Evolutionary conservation across 2,329 filamentous ascomycete species (phyloP), one percentile per base, ranked within the genome.

Genomic region (Dactylellina drechsleri): DNA sequence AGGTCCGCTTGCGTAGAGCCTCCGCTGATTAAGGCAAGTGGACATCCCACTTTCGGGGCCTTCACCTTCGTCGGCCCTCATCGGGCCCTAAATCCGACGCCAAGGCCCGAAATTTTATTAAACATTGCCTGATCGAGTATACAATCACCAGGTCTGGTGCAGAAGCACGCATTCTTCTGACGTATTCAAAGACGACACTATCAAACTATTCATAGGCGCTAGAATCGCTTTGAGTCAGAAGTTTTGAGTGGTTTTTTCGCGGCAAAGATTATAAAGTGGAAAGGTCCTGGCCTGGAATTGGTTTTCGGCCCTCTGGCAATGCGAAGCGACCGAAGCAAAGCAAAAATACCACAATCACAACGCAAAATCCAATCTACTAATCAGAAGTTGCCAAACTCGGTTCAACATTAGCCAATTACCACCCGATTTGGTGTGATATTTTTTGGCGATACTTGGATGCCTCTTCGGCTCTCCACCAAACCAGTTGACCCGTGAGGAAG

Each of bases 251-350:
- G 3, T 7, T 54, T 36, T 31, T 54, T 36, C 53, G 47, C 47
- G 47, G 16, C 47, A 52, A 8, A 18, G 16, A 47, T 61, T 60
- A 68, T 60, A 62, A 60, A 68, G 50, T 23, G 13, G 16, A 23
- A 52, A 13, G 47, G 47, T 13, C 12, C 47, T 18, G 47, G 18
- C 47, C 18, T 52, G 31, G 31, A 16, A 43, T 26, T 41, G 23
- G 23, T 50, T 31, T 64, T 64, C 60, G 59, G 67, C 59, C 54
- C 45, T 45, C 28, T 59, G 53, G 41, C 50, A 40, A 16, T 53
- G 66, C 66, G 66, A 70, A 70, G 59, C 58, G 57, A 70, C 66
- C 66, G 66, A 70, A n/a, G 28, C 8, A 41, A 23, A 18, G 13
- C 47, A 70, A 70, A 60, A 49, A 50, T 53, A 53, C 53, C 36